Percentiles rank a stretch among this genome's conserved stretches.
Conservation (phyloP, 2,329 filamentous ascomycete species). For the Monosporascus sp. region DNA sequence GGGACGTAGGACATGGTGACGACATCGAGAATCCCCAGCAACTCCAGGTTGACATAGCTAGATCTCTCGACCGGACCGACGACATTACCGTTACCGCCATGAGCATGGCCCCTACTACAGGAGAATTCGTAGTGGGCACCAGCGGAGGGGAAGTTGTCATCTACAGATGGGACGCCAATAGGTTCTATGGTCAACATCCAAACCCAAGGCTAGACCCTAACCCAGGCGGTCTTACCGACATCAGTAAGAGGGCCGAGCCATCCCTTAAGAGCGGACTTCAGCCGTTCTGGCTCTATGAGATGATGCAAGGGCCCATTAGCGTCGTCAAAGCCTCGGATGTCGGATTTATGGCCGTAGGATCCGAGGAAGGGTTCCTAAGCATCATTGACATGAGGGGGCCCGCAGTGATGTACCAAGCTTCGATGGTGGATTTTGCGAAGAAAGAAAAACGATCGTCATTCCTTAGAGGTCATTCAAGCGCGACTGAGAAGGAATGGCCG, state of each 20-base stretch:
- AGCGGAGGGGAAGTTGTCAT: constrained; percentile 78
- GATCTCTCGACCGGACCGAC: constrained; percentile 73
- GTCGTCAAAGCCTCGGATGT: constrained; percentile 83
- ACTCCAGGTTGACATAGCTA: constrained; percentile 80
- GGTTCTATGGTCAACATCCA: constrained; percentile 60
- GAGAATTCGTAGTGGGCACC: constrained; percentile 80
- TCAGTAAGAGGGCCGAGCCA: constrained; percentile 66
- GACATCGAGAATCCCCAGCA: constrained; percentile 82
- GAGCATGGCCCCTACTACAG: constrained; percentile 73
- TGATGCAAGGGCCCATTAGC: constrained; percentile 75
- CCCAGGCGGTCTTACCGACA: constrained; percentile 67
- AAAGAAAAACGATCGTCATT: constrained; percentile 73
- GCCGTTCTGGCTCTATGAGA: constrained; percentile 75
- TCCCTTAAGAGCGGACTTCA: constrained; percentile 73
- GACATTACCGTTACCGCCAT: constrained; percentile 73
- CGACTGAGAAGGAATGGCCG: constrained; percentile 62
- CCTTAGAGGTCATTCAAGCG: constrained; percentile 47
- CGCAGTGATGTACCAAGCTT: constrained; percentile 70
- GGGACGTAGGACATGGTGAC: constrained; percentile 88
- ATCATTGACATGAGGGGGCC: constrained; percentile 88
- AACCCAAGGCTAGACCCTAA: constrained; percentile 49
- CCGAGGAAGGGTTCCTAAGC: constrained; percentile 72
- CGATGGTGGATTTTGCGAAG: constrained; percentile 68
- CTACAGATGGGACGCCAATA: constrained; percentile 84
- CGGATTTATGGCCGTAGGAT: constrained; percentile 84